Percentiles rank a stretch among this genome's conserved stretches.
Conservation (phyloP, 2,329 filamentous ascomycete genomes). For the Penicillium digitatum region DNA sequence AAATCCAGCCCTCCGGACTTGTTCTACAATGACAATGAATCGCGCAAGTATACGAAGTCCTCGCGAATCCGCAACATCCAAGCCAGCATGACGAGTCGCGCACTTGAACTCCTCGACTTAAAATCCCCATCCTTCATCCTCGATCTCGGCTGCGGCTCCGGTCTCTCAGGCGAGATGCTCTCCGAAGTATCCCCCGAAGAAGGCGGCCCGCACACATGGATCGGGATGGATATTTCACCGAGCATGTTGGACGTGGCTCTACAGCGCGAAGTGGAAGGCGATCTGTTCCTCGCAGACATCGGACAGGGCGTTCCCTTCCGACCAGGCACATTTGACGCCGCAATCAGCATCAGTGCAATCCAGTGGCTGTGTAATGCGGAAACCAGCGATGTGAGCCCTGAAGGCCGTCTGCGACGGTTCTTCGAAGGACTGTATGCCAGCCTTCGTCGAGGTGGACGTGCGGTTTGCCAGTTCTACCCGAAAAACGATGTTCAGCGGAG, state of each 20-base stretch:
- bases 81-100: constrained; percentile 87
- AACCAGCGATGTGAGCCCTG: constrained; percentile 74
- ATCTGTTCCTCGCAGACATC: constrained; percentile 90
- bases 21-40: constrained; percentile 94
- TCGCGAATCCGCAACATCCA: constrained; percentile 96
- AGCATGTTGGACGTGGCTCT: constrained; percentile 97
- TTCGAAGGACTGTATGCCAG: constrained; percentile 89
- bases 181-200: constrained; percentile 65
- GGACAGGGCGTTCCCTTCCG: constrained; percentile 94
- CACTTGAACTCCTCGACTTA: constrained; percentile 85
- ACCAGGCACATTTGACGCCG: constrained; percentile 87
- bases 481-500: constrained; percentile 87
- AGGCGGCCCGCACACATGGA: constrained; percentile 85
- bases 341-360: constrained; percentile 91
- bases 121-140: constrained; percentile 78
- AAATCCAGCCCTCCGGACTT: constrained; percentile 76
- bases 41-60: constrained; percentile 94
- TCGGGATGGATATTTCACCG: constrained; percentile 93
- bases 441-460: constrained; percentile 75
- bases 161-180: constrained; percentile 89
- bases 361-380: constrained; percentile 99
- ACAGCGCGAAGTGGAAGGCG: constrained; percentile 86
- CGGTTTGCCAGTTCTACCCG: constrained; percentile 96
- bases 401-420: constrained; percentile 74
- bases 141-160: constrained; percentile 93